A percentile compares a stretch with the other conserved stretches of the same genome.
These are phyloP conservation scores for Parastagonospora nodorum DNA, from an alignment of 2,329 filamentous ascomycete species.

Conservation along the genomic window DNA sequence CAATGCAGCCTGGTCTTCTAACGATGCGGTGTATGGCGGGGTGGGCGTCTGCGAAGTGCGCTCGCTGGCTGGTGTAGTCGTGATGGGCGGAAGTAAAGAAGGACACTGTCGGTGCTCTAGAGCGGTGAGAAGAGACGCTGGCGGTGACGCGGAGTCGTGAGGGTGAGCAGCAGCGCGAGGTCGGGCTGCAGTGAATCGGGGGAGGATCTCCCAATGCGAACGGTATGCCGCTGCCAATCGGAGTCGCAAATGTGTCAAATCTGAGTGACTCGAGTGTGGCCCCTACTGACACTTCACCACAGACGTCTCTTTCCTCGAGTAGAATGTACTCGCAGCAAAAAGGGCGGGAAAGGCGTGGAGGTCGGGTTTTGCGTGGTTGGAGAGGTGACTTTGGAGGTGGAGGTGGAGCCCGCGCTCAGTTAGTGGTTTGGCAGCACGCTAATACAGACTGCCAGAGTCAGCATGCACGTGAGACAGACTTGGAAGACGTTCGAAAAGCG, in stretches of 20 bases:
- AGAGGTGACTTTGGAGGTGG: constrained; percentile 20
- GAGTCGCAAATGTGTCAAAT: constrained; percentile 16
- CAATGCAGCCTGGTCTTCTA: constrained; percentile 11
- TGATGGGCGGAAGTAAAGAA: neutral
- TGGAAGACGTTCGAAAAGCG: constrained; percentile 2
- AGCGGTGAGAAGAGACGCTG: neutral
- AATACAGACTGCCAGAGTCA: constrained; percentile 1
- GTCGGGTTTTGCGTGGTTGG: constrained; percentile 18
- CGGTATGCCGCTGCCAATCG: constrained; percentile 13
- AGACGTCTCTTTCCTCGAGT: constrained; percentile 3
- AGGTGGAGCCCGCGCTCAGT: neutral
- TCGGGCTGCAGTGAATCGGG: constrained; percentile 24
- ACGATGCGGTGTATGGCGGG: constrained; percentile 38
- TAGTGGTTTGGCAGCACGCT: constrained; percentile 2
- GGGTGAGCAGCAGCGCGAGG: constrained; percentile 20
- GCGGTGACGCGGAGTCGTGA: constrained; percentile 5
- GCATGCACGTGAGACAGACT: constrained; percentile 21
- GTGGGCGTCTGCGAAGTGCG: constrained; percentile 15
- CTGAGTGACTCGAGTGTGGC: neutral
- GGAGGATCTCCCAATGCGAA: constrained; percentile 13
- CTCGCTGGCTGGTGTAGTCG: neutral
- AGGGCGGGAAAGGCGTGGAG: constrained; percentile 5
- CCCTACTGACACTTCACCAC: neutral
- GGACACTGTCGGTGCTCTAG: neutral
- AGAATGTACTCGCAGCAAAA: constrained; percentile 12